phyloP scores from a whole-genome alignment of 2,329 filamentous ascomycete species.

The Fusarium gaditjirri region DNA sequence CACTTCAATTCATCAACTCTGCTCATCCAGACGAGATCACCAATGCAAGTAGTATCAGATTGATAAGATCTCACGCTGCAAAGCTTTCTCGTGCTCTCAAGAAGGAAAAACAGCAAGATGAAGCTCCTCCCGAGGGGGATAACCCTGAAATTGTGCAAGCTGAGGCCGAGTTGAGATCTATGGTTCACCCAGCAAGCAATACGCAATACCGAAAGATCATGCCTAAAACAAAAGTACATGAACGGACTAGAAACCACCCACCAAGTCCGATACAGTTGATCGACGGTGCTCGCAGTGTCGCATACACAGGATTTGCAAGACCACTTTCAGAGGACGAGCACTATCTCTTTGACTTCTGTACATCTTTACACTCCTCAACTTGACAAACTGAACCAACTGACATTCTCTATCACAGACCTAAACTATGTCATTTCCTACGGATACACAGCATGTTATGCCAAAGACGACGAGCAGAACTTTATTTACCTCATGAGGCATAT shows the following conservation, averaged over 20 bases:
- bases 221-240: not conserved
- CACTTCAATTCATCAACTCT: constrained; percentile 10
- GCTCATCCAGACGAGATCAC: not conserved
- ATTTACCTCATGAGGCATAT: not conserved
- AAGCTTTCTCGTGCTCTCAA: not conserved
- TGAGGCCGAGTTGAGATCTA: not conserved
- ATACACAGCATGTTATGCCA: constrained; percentile 8
- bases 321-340: constrained; percentile 16
- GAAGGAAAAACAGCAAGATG: not conserved
- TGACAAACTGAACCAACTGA: not conserved
- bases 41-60: not conserved
- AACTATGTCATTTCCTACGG: constrained; percentile 9
- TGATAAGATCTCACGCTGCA: constrained; percentile 15
- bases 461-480: not conserved
- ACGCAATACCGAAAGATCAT: not conserved
- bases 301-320: constrained; percentile 1
- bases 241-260: not conserved
- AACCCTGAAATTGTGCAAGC: no score
- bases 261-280: constrained; percentile 5
- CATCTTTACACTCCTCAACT: not conserved
- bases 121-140: not conserved
- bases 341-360: constrained; percentile 22
- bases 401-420: not conserved
- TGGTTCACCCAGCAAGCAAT: no score
- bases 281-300: not conserved